A percentile compares a stretch with the other conserved stretches of the same genome.
phyloP scores from a whole-genome alignment of 495 filamentous ascomycete genomes.

The Aspergillus wentii region DNA sequence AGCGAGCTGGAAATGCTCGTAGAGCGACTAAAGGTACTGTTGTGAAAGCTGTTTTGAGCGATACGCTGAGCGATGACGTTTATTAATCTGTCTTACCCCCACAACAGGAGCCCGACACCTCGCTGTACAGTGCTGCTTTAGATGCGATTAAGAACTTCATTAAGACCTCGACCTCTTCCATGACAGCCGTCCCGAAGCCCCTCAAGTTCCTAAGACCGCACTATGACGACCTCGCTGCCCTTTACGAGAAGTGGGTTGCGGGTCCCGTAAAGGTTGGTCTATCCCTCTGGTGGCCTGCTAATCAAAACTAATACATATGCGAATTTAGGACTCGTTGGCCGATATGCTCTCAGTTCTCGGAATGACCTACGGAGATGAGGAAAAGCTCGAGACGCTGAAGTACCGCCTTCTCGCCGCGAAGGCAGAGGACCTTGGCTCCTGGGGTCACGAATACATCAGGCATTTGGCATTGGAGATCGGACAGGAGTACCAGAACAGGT shows the following conservation, averaged over 20 bases:
- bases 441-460: conserved; percentile 98
- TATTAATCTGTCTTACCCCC: conserved; percentile 14
- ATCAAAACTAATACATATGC: conserved; percentile 7
- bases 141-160: conserved; percentile 96
- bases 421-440: conserved; percentile 87
- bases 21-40: conserved; percentile 79
- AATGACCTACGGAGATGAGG: conserved; percentile 98
- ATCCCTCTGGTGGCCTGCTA: background rate
- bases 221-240: conserved; percentile 76
- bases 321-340: conserved; percentile 66
- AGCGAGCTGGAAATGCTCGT: conserved; percentile 98
- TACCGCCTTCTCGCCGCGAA: conserved; percentile 89
- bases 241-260: conserved; percentile 83
- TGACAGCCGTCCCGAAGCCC: conserved; percentile 98
- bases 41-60: background rate
- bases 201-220: conserved; percentile 97
- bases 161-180: conserved; percentile 97
- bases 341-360: conserved; percentile 96
- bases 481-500: conserved; percentile 79
- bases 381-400: conserved; percentile 90
- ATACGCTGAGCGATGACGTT: conserved; percentile 16
- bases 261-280: conserved; percentile 70
- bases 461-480: conserved; percentile 95
- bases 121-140: conserved; percentile 85
- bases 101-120: conserved; percentile 80